Conservation (phyloP, 208 protist species). For the Trypanosoma avium region DNA sequence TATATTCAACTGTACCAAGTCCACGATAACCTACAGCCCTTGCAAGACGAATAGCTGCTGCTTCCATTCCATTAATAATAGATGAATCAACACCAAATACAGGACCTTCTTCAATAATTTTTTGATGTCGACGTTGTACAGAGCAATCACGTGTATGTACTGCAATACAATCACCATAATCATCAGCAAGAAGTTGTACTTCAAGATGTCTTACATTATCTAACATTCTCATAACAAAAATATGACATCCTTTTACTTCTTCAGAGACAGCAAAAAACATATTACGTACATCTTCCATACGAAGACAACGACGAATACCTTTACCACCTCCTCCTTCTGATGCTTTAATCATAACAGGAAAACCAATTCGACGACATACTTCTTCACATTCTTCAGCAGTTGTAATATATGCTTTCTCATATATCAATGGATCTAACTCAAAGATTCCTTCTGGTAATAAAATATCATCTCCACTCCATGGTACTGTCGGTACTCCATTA, state of each 20-base stretch:
- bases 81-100: conserved; percentile 79
- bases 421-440: conserved; percentile 81
- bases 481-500: conserved; percentile 93
- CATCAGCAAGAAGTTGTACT: conserved; percentile 96
- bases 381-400: conserved; percentile 88
- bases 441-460: conserved; percentile 48
- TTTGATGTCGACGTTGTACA: conserved; percentile 98
- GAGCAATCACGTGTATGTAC: conserved; percentile 97
- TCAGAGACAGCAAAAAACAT: conserved; percentile 87
- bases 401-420: conserved; percentile 91
- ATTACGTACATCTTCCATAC: conserved; percentile 77
- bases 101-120: conserved; percentile 98
- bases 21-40: conserved; percentile 92
- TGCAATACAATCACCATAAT: conserved; percentile 93
- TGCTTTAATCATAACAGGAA: conserved; percentile 98
- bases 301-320: conserved; percentile 94
- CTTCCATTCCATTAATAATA: conserved; percentile 91
- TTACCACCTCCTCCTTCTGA: conserved; percentile 98
- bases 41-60: conserved; percentile 91
- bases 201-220: conserved; percentile 94
- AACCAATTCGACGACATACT: conserved; percentile 91
- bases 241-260: conserved; percentile 97
- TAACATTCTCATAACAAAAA: conserved; percentile 98
- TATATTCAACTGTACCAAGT: conserved; percentile 97
- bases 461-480: conserved; percentile 89